Base-by-base conservation (phyloP, 2,329 filamentous ascomycete genomes). In the Fusarium lateritium region DNA sequence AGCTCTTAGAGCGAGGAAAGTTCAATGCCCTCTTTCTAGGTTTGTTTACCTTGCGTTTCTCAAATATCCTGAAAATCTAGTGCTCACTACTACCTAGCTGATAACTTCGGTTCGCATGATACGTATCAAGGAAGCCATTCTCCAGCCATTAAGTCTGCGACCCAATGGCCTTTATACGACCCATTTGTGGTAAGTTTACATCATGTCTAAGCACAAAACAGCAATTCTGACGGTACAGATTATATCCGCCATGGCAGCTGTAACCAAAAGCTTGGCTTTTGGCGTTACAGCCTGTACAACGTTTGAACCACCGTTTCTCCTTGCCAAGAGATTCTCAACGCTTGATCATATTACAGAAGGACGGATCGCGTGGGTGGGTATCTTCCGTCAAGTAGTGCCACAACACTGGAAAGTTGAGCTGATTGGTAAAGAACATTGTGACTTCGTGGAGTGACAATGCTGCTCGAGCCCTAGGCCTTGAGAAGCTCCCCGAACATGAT, bases 391-490 rank as follows among this genome's bases (percentile, higher is more conserved):
- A 28, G 26, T 10, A 28, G 8, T 28, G 9, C 26, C 7, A 10
- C 7, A 10, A 28, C 26, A 1, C 10, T 8, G 26, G 2, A 28
- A 10, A 28, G 26, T 10, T 28, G 15, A 34, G 33, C 33, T 34
- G 11, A 34, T 11, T 17, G 13, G n/a, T 31, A 13, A 43, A 53
- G 38, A 86, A 86, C 68, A 86, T 92, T 40, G 89, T 92, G 1
- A 92, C 89, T 0, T 86, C 88, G 49, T 91, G 91, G 72, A 83
- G 91, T 0, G 88, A 91, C 73, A 89, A 86, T 3, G 89, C 89
- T 1, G 89, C 89, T 0, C 83, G 84, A 11, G 91, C 91, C 70
- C 79, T 91, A 53, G 87, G 88, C 3, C 82, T 84, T 42, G 80
- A 86, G 4, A 53, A 39, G 24, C 88, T 90, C 67, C 46, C 61